A percentile compares a stretch with the other conserved stretches of the same genome.
Conservation (phyloP, 2,329 filamentous ascomycete species). For the Sporothrix curviconia region DNA sequence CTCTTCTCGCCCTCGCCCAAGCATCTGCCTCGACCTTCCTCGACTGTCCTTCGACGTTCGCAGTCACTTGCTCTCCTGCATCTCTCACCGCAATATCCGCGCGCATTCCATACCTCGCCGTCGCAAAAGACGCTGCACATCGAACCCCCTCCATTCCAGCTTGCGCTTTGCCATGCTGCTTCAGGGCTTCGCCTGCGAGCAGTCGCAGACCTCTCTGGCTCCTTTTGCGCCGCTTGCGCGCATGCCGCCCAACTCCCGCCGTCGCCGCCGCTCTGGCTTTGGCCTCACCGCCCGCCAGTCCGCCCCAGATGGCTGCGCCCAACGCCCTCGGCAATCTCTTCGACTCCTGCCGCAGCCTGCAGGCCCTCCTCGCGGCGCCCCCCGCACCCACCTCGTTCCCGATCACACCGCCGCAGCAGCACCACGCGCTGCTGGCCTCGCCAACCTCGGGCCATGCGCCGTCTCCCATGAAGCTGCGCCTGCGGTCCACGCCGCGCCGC, state of each 20-base stretch:
- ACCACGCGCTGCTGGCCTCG: constrained; percentile 42
- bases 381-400: constrained; percentile 21
- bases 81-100: not conserved
- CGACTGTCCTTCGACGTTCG: not conserved
- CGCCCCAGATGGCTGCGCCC: constrained; percentile 39
- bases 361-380: constrained; percentile 46
- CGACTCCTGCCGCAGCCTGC: constrained; percentile 54
- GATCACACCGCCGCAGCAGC: constrained; percentile 35
- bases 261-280: constrained; percentile 31
- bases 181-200: constrained; percentile 18
- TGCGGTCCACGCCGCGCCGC: constrained; percentile 40
- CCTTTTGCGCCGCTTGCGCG: constrained; percentile 8
- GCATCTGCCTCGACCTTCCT: not conserved
- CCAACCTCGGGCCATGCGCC: constrained; percentile 49
- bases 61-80: not conserved
- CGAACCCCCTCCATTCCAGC: not conserved
- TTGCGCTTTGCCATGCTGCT: constrained; percentile 16
- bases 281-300: constrained; percentile 54
- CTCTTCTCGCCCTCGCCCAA: not conserved
- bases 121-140: not conserved
- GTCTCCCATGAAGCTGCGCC: constrained; percentile 47
- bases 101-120: constrained; percentile 10
- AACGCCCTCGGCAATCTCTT: constrained; percentile 49
- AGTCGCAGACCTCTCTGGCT: constrained; percentile 11
- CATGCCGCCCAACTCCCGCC: not conserved